Percentiles rank a stretch among this genome's conserved stretches.
phyloP scores from a whole-genome alignment of 164 flowering plant genomes.

The Magnolia officinalis region DNA sequence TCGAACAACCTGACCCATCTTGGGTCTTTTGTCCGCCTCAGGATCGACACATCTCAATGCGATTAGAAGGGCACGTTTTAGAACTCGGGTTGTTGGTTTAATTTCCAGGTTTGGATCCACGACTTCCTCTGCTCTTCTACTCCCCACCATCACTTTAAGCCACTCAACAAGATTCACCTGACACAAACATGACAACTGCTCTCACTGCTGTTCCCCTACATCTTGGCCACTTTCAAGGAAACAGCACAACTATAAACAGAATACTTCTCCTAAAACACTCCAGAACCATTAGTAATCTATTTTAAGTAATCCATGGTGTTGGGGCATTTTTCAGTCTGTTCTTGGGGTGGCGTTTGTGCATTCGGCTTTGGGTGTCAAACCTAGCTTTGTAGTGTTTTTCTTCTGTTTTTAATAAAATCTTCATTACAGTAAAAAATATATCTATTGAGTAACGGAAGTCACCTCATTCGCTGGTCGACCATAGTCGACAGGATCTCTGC shows the following conservation, averaged over 20 bases:
- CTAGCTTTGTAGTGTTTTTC: neutral
- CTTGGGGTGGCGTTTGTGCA: too few species aligned
- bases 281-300: neutral
- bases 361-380: neutral
- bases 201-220: neutral
- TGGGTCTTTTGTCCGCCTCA: constrained; percentile 42
- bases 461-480: constrained; percentile 49
- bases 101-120: constrained; percentile 35
- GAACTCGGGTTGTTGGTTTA: constrained; percentile 34
- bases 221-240: neutral
- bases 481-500: constrained; percentile 53
- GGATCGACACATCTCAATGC: constrained; percentile 50
- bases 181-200: neutral
- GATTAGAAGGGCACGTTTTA: constrained; percentile 41
- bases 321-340: too few species aligned
- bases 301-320: too few species aligned
- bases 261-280: neutral
- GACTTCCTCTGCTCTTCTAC: constrained; percentile 40
- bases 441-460: neutral
- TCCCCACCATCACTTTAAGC: constrained; percentile 47
- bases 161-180: constrained; percentile 55
- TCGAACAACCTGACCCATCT: constrained; percentile 37
- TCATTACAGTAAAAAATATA: neutral
- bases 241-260: neutral
- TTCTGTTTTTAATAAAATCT: neutral